Conservation (phyloP, 768 basidiomycete species). For the Trametes cinnabarina region DNA sequence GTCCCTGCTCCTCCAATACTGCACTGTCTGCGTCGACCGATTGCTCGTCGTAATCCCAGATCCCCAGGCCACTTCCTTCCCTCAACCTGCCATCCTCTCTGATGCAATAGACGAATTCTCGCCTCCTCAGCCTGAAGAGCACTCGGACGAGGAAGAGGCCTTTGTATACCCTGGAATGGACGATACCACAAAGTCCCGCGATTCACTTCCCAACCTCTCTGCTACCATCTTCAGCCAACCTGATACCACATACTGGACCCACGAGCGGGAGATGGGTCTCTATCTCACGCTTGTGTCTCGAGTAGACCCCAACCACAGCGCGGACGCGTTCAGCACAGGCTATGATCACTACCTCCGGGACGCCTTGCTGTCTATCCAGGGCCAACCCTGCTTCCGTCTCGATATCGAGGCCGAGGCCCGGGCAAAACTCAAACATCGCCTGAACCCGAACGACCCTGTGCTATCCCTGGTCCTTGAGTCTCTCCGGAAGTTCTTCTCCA, state of each 20-base stretch:
- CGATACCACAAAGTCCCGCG: slow-evolving; percentile 25
- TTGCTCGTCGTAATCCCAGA: slow-evolving; percentile 72
- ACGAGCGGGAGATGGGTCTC: slow-evolving; percentile 80
- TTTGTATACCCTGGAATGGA: slow-evolving; percentile 45
- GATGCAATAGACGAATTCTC: slow-evolving; percentile 14
- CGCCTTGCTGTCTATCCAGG: slow-evolving; percentile 65
- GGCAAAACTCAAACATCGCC: slow-evolving; percentile 60
- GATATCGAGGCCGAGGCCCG: slow-evolving; percentile 40
- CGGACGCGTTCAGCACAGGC: slow-evolving; percentile 78
- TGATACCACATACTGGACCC: slow-evolving; percentile 72
- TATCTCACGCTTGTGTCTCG: slow-evolving; percentile 79
- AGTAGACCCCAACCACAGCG: slow-evolving; percentile 65
- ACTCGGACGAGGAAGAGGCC: slow-evolving; percentile 49
- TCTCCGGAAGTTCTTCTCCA: slow-evolving; percentile 77
- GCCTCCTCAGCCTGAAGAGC: slow-evolving; percentile 30
- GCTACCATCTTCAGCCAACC: slow-evolving; percentile 50
- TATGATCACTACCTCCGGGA: slow-evolving; percentile 83
- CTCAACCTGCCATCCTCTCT: slow-evolving; percentile 48
- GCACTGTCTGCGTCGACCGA: slow-evolving; percentile 59
- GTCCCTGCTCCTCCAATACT: slow-evolving; percentile 69
- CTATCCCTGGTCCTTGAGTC: slow-evolving; percentile 68
- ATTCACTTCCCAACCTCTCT: not conserved
- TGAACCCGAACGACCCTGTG: slow-evolving; percentile 77
- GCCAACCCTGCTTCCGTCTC: slow-evolving; percentile 56
- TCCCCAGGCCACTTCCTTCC: slow-evolving; percentile 71